Evolutionary conservation across 371 early-diverging fungal species (phyloP), one percentile per base, ranked within the genome.

Genomic region (Mucor plumbeus): DNA sequence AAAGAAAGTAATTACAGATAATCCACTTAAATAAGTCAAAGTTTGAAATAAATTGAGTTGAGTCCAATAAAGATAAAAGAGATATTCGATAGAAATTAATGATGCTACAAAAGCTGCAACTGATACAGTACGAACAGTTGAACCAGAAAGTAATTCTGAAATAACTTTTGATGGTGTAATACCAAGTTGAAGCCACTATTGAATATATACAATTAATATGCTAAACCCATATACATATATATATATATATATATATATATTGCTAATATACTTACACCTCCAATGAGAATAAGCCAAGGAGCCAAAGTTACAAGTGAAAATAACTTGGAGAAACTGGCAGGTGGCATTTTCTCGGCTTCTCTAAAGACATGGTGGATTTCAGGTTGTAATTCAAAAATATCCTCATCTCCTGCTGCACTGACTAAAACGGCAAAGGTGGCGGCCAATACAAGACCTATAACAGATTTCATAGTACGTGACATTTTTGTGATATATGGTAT

Each of bases 311-410:
- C 58, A 43, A 84, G 47, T 1, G 86, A 78, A 59, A 91, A 91
- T 6, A 82, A 57, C 33, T 80, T 68, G 5, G 90, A 89, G 59
- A 93, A 75, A 61, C 81, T 74, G 31, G 62, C 65, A 61, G 84
- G 72, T 59, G 91, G 89, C 86, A 85, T 80, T 73, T 85, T 85
- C 59, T 88, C 89, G 17, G 80, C 83, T 61, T 78, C 64, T 56
- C 91, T 75, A 72, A 92, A 91, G 38, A 82, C 77, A 64, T 92
- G 93, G 60, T 83, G 78, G 60, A 92, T 91, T 73, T 90, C 90
- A 21, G 88, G 89, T 57, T 77, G 81, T 60, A 76, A 65, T 67
- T 68, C 79, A 75, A 75, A 87, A 17, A 80, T 71, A 40, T 83
- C 81, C 59, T 83, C 81, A 35, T 79, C 72, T 34, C 83, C 83